Conservation (phyloP, 306 rosid genomes). For the Inga laurina region DNA sequence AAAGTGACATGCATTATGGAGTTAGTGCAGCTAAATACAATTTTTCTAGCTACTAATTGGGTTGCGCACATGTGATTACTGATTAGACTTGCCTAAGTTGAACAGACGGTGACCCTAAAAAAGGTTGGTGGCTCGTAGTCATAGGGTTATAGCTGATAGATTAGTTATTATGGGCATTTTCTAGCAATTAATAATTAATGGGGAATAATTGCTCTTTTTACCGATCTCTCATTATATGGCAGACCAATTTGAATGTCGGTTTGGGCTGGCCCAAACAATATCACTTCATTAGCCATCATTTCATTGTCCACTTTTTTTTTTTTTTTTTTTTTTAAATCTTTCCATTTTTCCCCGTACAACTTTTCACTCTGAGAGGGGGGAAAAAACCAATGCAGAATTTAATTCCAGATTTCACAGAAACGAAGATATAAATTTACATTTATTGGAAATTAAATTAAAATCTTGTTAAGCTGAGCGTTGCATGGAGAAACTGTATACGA, state of each 20-base stretch:
- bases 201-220: conserved; percentile 18
- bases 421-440: background rate
- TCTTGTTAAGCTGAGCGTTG: background rate
- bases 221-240: background rate
- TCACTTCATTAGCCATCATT: conserved; percentile 36
- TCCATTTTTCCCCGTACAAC: background rate
- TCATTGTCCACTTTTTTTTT: conserved; percentile 14
- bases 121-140: background rate
- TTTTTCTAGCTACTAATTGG: background rate
- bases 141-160: background rate
- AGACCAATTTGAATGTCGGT: conserved; percentile 45
- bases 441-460: background rate
- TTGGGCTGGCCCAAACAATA: conserved; percentile 54
- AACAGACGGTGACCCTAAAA: background rate
- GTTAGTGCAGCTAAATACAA: conserved; percentile 17
- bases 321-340: too few species aligned
- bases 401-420: background rate
- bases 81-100: conserved; percentile 35
- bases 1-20: background rate
- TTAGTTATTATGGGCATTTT: background rate
- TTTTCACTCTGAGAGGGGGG: background rate
- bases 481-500: background rate
- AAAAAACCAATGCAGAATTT: background rate
- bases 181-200: conserved; percentile 21
- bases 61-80: conserved; percentile 31